Conservation (phyloP, 352 stramenopile species). For the Phytophthora aleatoria region DNA sequence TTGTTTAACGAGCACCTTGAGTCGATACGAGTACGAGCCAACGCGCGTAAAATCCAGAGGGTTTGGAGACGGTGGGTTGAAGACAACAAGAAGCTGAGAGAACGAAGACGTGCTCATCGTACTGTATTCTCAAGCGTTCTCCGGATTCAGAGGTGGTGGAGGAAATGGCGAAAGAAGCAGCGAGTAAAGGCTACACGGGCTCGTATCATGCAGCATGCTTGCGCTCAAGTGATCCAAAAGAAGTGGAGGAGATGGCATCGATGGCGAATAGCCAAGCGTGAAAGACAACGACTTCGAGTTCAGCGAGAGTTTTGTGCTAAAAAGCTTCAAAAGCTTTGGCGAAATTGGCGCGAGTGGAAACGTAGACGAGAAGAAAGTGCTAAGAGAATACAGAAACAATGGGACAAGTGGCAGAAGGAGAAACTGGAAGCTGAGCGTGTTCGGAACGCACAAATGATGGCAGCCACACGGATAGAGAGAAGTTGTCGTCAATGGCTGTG, state of each 20-base stretch:
- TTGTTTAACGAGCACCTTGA: slow-evolving; percentile 6
- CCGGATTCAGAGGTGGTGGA: slow-evolving; percentile 31
- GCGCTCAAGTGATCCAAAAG: slow-evolving; percentile 25
- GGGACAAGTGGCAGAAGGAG: slow-evolving; percentile 2
- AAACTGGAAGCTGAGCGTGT: slow-evolving; percentile 9
- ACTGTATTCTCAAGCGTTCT: slow-evolving; percentile 7
- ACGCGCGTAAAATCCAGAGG: slow-evolving; percentile 20
- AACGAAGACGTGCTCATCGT: slow-evolving; percentile 6
- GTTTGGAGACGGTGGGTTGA: slow-evolving; percentile 6
- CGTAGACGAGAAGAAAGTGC: slow-evolving; percentile 10
- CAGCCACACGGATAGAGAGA: slow-evolving; percentile 8
- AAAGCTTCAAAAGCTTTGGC: slow-evolving; percentile 27
- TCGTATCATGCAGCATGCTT: slow-evolving; percentile 15
- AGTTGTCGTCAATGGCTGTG: slow-evolving; percentile 8
- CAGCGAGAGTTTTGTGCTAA: slow-evolving; percentile 14
- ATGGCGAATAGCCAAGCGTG: slow-evolving; percentile 8
- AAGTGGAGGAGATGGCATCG: slow-evolving; percentile 20
- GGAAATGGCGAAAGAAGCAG: slow-evolving; percentile 12
- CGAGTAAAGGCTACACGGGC: slow-evolving; percentile 17
- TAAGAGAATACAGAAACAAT: slow-evolving; percentile 16
- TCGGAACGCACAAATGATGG: slow-evolving; percentile 6
- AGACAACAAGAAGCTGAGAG: not conserved
- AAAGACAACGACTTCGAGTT: slow-evolving; percentile 12
- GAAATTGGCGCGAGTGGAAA: slow-evolving; percentile 6
- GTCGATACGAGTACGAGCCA: slow-evolving; percentile 5